These are phyloP conservation scores for Crithidia thermophila DNA, from an alignment of 208 protist species.

Conservation along the genomic window DNA sequence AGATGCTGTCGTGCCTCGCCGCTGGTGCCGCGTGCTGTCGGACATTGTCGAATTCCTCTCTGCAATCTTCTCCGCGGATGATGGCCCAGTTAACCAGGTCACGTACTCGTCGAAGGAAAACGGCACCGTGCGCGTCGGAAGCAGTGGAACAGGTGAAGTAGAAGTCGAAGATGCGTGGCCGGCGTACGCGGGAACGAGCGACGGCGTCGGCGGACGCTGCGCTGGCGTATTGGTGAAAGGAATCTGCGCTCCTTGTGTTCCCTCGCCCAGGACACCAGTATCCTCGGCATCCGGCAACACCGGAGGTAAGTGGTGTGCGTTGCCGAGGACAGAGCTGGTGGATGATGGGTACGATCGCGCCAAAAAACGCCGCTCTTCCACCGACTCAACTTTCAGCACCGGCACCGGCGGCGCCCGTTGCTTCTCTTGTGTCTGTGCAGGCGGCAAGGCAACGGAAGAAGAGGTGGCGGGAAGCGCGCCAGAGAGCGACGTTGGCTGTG, in stretches of 20 bases:
- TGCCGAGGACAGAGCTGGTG: background rate
- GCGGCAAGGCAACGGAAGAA: too few species aligned
- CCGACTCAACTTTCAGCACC: background rate
- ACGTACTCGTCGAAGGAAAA: conserved; percentile 25
- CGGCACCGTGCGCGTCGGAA: background rate
- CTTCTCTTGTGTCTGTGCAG: too few species aligned
- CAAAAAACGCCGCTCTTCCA: conserved; percentile 16
- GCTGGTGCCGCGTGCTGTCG: too few species aligned
- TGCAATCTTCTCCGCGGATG: background rate
- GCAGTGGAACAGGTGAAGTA: background rate
- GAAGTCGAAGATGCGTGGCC: background rate
- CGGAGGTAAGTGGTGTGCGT: background rate
- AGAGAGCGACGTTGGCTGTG: too few species aligned
- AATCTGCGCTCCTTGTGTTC: background rate
- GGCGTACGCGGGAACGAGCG: background rate
- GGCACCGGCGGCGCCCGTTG: background rate
- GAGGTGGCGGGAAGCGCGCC: too few species aligned
- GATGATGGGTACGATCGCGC: background rate
- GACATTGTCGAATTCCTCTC: too few species aligned
- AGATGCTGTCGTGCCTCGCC: too few species aligned
- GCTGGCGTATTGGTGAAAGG: background rate
- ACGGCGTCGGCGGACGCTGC: conserved; percentile 3
- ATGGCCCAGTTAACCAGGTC: conserved; percentile 3
- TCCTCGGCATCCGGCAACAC: background rate
- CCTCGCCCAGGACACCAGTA: background rate